Percentiles rank a stretch among this genome's conserved stretches.
These are phyloP conservation scores for Spergularia bocconei DNA, from an alignment of 148 eudicot genomes.

Conservation along the genomic window DNA sequence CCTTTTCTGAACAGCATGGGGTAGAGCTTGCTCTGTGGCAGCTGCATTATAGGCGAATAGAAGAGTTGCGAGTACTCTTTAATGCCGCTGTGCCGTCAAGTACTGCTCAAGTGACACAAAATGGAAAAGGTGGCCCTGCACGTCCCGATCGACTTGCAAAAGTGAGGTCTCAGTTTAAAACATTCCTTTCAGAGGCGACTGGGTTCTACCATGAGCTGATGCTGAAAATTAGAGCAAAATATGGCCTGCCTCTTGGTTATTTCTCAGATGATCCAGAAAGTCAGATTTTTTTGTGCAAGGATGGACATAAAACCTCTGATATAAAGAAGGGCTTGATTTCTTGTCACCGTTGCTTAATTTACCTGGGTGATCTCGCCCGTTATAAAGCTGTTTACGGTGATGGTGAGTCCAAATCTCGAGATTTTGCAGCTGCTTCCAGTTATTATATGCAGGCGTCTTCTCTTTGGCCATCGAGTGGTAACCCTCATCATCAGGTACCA, in stretches of 20 bases:
- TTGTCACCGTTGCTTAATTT: slow-evolving; percentile 89
- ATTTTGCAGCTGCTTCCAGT: slow-evolving; percentile 84
- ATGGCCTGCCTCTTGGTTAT: slow-evolving; percentile 64
- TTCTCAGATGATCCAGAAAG: slow-evolving; percentile 57
- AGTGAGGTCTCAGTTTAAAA: slow-evolving; percentile 86
- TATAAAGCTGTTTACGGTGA: slow-evolving; percentile 90
- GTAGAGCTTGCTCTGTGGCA: slow-evolving; percentile 91
- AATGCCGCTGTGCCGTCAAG: slow-evolving; percentile 59
- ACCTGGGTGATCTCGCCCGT: slow-evolving; percentile 96
- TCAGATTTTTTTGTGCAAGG: slow-evolving; percentile 41
- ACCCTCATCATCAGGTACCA: slow-evolving; percentile 95
- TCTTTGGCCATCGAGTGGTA: slow-evolving; percentile 86
- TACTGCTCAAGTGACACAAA: slow-evolving; percentile 44
- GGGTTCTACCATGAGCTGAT: slow-evolving; percentile 95
- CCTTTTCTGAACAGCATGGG: slow-evolving; percentile 77
- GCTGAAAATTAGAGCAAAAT: slow-evolving; percentile 78
- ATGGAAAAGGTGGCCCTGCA: slow-evolving; percentile 55
- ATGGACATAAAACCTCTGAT: slow-evolving; percentile 55
- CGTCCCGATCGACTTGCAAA: slow-evolving; percentile 61
- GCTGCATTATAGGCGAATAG: slow-evolving; percentile 83
- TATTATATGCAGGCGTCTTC: slow-evolving; percentile 91
- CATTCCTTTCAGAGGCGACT: slow-evolving; percentile 92
- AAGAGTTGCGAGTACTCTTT: slow-evolving; percentile 69
- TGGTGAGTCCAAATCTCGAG: slow-evolving; percentile 75
- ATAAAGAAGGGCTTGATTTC: slow-evolving; percentile 70